Conservation (phyloP, 768 basidiomycete species). For the Suillus luteus region DNA sequence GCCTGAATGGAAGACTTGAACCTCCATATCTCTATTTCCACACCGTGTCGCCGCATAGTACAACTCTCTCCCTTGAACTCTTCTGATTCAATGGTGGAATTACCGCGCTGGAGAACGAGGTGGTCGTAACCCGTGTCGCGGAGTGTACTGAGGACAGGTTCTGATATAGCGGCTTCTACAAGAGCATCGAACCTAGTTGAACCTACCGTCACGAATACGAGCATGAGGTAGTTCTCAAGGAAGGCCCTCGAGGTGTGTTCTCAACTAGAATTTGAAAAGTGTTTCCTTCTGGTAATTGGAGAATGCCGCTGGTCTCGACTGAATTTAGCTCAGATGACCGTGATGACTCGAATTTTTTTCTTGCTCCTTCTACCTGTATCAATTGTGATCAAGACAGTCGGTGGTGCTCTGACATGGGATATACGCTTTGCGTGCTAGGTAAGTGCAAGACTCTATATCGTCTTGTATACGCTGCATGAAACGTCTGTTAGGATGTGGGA, state of each 20-base stretch:
- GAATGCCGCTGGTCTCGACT: not conserved
- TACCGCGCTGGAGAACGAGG: conserved; percentile 79
- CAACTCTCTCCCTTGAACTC: conserved; percentile 27
- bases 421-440: conserved; percentile 90
- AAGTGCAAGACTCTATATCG: conserved; percentile 14
- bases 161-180: conserved; percentile 58
- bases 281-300: not conserved
- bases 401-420: conserved; percentile 62
- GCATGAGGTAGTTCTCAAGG: conserved; percentile 20
- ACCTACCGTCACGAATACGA: conserved; percentile 82
- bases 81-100: conserved; percentile 49
- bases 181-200: conserved; percentile 86
- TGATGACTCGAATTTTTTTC: conserved; percentile 18
- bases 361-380: not conserved
- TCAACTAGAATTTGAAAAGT: not conserved
- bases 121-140: conserved; percentile 53
- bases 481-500: conserved; percentile 80
- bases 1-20: conserved; percentile 74
- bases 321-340: not conserved
- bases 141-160: conserved; percentile 58
- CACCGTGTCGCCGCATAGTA: conserved; percentile 36
- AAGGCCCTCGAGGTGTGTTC: not conserved
- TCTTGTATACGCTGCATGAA: conserved; percentile 19
- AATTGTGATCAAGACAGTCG: not conserved
- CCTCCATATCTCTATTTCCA: conserved; percentile 66